Evolutionary conservation across 1,284 basidiomycete species (phyloP), one percentile per base, ranked within the genome.

Genomic region (Ceratobasidium sp.): DNA sequence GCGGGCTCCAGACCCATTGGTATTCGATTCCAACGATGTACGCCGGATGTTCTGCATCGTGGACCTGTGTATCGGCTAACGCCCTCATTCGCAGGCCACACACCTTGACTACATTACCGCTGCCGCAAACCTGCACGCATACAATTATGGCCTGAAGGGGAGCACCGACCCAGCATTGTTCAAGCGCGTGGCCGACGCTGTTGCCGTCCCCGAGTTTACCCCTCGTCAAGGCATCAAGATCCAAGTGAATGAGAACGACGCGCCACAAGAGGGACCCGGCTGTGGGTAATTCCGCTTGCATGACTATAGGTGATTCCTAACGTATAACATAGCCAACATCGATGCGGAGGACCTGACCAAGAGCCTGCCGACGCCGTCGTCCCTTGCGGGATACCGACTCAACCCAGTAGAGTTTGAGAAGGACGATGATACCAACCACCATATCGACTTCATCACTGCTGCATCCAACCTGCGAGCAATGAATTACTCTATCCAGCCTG

Each of bases 371-470:
- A 80, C 91, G 21, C 94, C 95, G 1, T 92, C 94, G 3, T 93
- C 94, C 21, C 83, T 99, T 58, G 95, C 93, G 46, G 97, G 97
- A 38, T 98, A 96, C 84, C 92, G 96, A 73, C 86, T 99, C 72
- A 92, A 86, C 73, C 94, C 97, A 3, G 95, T 96, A 71, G 96
- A 98, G 79, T 99, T 99, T 78, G 97, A 99, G 84, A 99, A 99
- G 84, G 97, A 99, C 80, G 96, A 99, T 79, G 97, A 99, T 80
- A 88, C 89, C 51, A 99, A 99, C 83, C 88, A 94, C 82, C 97
- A 99, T 82, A 98, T 99, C 79, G 97, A 98, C 83, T 99, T 99
- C 81, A 98, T 99, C 82, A 98, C 96, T 44, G 93, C 97, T 6
- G 93, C 97, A 2, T 98, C 96, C 63, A 99, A 99, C 84, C 86